Base-by-base conservation (phyloP, 129 eudicot species). In the Chrysanthemum lavandulifolium region DNA sequence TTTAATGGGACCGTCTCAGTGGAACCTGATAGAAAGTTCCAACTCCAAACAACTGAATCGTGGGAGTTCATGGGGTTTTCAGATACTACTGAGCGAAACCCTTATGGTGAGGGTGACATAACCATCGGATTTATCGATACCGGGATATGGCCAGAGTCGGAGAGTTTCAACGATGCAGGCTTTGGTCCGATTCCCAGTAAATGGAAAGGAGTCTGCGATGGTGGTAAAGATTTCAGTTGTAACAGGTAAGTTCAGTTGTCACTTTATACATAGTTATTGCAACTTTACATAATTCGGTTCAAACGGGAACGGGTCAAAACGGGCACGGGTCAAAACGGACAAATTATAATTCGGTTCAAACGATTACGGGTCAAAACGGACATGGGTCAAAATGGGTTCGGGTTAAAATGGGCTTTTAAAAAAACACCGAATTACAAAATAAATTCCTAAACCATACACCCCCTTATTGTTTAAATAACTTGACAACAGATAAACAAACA, bases 31-130 rank as follows among this genome's bases (percentile, higher is more conserved):
- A 16, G 9, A 76, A 86, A 56, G 14, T 59, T 79, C 13, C 53
- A 61, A 27, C 79, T 81, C 9, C 85, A 78, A 3, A 84, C 92
- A 4, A 87, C 87, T 74, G 77, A 79, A 67, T 87, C 89, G 7
- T 87, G 92, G 92, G 87, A 84, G 23, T 87, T 76, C 25, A 69
- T 84, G 79, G 83, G 86, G 0, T 27, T 87, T 0, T 21, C 77
- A 2, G 47, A 58, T 60, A 61, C 58, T 10, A 71, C 62, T 13
- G 23, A 23, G 8, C 31, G 76, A 65, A 61, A 66, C 13, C 49
- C 54, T 0, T 12, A 31, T 0, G 8, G 9, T 0, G 89, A 76
- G 70, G 76, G 83, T 57, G 77, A 84, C 18, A 70, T 73, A 0
- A 73, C 81, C 2, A 71, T 83, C 8, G 82, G 87, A 12, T 74